Base-by-base conservation (phyloP, 2,329 filamentous ascomycete genomes). In the Plectosphaerella sp. region DNA sequence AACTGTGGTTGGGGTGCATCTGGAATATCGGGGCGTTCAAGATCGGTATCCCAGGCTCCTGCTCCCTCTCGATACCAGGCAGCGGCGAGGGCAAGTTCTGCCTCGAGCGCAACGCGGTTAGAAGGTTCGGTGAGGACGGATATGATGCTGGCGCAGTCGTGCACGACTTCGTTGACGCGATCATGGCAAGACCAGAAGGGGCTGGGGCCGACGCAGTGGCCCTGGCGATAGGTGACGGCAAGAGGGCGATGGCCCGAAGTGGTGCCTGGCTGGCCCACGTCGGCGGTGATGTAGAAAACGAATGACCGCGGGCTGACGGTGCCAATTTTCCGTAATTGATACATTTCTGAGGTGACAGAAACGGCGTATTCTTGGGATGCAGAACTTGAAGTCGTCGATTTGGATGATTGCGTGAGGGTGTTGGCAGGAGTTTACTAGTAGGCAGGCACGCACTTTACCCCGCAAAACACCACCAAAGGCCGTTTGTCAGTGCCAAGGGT, bases 181-280 rank as follows among this genome's bases (percentile, higher is more conserved):
- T 37, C 11, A 12, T n/a, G 35, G 35, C 35, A 12, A 37, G 11
- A 12, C 35, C n/a, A 12, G n/a, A 37, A 37, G 35, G 35, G 35
- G 11, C 45, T 22, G 16, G 50, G 36, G 4, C 36, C 45, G 36
- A n/a, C 45, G 24, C 37, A 46, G 3, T 25, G 45, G n/a, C 50
- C 50, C 14, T 52, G 50, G 11, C 50, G 50, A 37, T 48, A 52
- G 16, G 50, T 48, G 16, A 52, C 24, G 50, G 50, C 50, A 25
- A 52, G 46, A 14, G 50, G 46, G 15, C 50, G 50, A 37, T 48
- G 28, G 18, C 37, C 24, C 4, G n/a, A 11, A 24, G 37, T 10
- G 37, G 46, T n/a, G 14, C 46, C 50, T 8, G 14, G 37, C 10
- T 9, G 16, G 7, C 37, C 37, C 20, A 49, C 37, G 33, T 52